Percentiles rank a stretch among this genome's conserved stretches.
phyloP scores from a whole-genome alignment of 371 early-diverging fungal genomes.

The Mortierella sp. region DNA sequence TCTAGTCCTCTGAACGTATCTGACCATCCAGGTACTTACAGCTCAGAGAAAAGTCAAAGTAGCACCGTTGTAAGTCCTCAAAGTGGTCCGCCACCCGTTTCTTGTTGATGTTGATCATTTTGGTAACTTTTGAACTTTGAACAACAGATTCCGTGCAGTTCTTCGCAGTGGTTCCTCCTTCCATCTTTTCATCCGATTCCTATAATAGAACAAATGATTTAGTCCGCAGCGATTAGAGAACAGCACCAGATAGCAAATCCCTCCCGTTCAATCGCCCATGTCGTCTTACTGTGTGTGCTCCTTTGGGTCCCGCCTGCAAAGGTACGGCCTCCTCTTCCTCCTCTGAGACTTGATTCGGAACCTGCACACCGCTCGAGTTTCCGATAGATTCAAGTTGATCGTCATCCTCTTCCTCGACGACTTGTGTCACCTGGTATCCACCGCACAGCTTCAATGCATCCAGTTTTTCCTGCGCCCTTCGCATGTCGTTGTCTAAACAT shows the following conservation, averaged over 20 bases:
- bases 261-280: neutral
- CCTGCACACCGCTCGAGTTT: slow-evolving; percentile 24
- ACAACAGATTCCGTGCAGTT: slow-evolving; percentile 7
- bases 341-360: slow-evolving; percentile 43
- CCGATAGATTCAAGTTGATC: slow-evolving; percentile 27
- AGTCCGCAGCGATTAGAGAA: neutral
- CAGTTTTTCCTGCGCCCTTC: slow-evolving; percentile 46
- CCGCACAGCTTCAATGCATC: slow-evolving; percentile 29
- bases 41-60: slow-evolving; percentile 60
- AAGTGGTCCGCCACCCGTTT: slow-evolving; percentile 71
- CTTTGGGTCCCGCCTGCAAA: slow-evolving; percentile 37
- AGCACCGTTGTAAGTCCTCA: slow-evolving; percentile 74
- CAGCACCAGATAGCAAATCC: neutral
- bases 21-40: too few species aligned
- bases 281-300: slow-evolving; percentile 23
- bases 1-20: too few species aligned
- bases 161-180: slow-evolving; percentile 12
- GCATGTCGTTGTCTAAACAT: slow-evolving; percentile 56
- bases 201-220: slow-evolving; percentile 1
- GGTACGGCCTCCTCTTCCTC: slow-evolving; percentile 51
- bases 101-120: slow-evolving; percentile 46
- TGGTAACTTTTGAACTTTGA: slow-evolving; percentile 30
- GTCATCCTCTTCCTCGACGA: slow-evolving; percentile 36
- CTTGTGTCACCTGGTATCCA: slow-evolving; percentile 16
- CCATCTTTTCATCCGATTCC: slow-evolving; percentile 28